Base-by-base conservation (phyloP, 306 rosid genomes). In the Malus fusca region DNA sequence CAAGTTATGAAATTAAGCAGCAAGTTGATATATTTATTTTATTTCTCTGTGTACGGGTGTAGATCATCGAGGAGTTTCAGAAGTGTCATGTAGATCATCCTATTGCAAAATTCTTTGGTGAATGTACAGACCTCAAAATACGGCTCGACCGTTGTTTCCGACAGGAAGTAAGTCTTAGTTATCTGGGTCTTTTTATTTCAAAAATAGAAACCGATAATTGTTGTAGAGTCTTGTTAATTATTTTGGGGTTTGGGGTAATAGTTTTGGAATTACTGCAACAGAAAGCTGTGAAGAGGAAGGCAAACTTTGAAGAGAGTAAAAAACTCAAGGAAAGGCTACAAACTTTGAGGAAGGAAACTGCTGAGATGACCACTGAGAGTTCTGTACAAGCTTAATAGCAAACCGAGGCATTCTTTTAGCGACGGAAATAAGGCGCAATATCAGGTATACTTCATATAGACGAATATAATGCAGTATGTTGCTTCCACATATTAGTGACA, bases 261-360 rank as follows among this genome's bases (percentile, higher is more conserved):
- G 65, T 3, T 23, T 76, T 48, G 21, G 6, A 37, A 42, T 17
- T 75, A 63, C 15, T 71, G 82, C 75, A 4, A 77, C 88, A 94
- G 97, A 94, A 92, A 94, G 95, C 95, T 55, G n/a, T 90, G 78
- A 94, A 92, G 90, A 90, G 97, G 62, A 94, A 94, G 86, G 97
- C 89, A 28, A 94, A 94, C 84, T 91, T 94, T 81, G 98, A 94
- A 80, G 77, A 86, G 86, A 94, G 98, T 81, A 94, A 92, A 84
- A 86, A 82, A 80, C 80, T 87, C 52, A 90, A 84, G 87, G 97
- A 89, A 74, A 88, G 88, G 71, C 81, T 94, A 65, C 88, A 66
- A 65, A 91, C 84, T 74, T 80, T 73, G 35, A 90, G 97, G 87
- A 93, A 86, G 82, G 97, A 91, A 86, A 72, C 78, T 76, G 80